phyloP scores from a whole-genome alignment of 2,329 filamentous ascomycete genomes.

The Ophiostoma pallidulum region DNA sequence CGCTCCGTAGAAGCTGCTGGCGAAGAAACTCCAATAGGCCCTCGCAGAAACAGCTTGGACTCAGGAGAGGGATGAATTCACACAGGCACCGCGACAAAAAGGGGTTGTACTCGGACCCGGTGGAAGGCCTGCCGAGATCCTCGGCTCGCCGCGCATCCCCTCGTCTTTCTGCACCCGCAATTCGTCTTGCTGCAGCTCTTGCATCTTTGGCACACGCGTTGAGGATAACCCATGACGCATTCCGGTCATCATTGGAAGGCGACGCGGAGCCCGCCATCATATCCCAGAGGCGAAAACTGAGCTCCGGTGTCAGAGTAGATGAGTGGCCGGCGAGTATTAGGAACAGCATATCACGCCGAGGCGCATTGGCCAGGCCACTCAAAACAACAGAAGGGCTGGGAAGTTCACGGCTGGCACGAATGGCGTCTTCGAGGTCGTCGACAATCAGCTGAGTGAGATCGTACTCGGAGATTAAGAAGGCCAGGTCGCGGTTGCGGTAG shows the following conservation, averaged over 20 bases:
- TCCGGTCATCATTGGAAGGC: conserved; percentile 50
- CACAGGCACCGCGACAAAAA: conserved; percentile 47
- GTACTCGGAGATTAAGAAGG: conserved; percentile 49
- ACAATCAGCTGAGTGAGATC: conserved; percentile 53
- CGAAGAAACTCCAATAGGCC: conserved; percentile 56
- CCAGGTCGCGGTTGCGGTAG: conserved; percentile 41
- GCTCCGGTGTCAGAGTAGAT: conserved; percentile 48
- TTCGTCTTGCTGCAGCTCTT: too few relatives aligned
- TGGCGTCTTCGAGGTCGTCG: conserved; percentile 52
- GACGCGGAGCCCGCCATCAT: conserved; percentile 58
- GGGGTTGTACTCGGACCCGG: conserved; percentile 43
- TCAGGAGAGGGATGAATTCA: conserved; percentile 47
- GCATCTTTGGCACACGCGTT: conserved; percentile 37
- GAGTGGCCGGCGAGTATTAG: conserved; percentile 49
- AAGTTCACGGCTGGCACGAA: conserved; percentile 31
- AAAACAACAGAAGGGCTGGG: conserved; percentile 38
- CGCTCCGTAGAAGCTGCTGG: conserved; percentile 38
- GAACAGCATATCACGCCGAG: conserved; percentile 47
- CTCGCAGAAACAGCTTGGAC: conserved; percentile 48
- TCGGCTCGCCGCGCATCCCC: too few relatives aligned
- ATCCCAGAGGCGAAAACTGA: conserved; percentile 61
- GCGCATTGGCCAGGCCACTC: conserved; percentile 38
- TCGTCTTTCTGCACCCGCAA: too few relatives aligned
- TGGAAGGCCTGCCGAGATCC: too few relatives aligned
- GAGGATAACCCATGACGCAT: conserved; percentile 60